Conservation (phyloP, 331 rosid species). For the Rhamnella rubrinervis region DNA sequence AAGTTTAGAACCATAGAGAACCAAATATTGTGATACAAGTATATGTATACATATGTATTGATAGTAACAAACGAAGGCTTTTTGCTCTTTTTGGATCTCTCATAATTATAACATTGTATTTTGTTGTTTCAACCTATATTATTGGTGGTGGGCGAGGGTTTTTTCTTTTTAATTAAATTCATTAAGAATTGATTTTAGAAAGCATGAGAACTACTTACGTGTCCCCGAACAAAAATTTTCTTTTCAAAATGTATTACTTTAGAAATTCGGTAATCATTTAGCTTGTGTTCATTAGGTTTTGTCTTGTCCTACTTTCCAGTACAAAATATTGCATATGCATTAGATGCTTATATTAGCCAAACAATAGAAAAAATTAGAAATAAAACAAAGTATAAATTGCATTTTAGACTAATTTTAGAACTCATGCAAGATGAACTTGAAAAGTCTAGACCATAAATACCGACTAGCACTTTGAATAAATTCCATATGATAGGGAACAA, state of each 20-base stretch:
- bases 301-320: slow-evolving; percentile 57
- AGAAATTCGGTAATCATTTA: slow-evolving; percentile 54
- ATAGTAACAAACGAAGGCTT: too few species aligned
- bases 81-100: too few species aligned
- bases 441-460: not conserved
- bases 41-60: too few species aligned
- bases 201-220: not conserved
- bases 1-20: too few species aligned
- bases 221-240: not conserved
- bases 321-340: slow-evolving; percentile 71
- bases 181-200: not conserved
- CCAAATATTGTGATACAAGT: too few species aligned
- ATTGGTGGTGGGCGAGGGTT: too few species aligned
- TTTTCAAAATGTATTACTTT: not conserved
- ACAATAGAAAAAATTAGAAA: not conserved
- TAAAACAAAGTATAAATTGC: not conserved
- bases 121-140: too few species aligned
- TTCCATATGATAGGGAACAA: too few species aligned
- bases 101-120: too few species aligned
- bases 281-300: slow-evolving; percentile 53
- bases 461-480: too few species aligned
- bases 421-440: too few species aligned
- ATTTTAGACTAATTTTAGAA: not conserved
- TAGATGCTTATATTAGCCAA: slow-evolving; percentile 63
- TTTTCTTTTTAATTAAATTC: not conserved